Evolutionary conservation across 169 alveolate species (phyloP).

Genomic region (Babesia bovis): DNA sequence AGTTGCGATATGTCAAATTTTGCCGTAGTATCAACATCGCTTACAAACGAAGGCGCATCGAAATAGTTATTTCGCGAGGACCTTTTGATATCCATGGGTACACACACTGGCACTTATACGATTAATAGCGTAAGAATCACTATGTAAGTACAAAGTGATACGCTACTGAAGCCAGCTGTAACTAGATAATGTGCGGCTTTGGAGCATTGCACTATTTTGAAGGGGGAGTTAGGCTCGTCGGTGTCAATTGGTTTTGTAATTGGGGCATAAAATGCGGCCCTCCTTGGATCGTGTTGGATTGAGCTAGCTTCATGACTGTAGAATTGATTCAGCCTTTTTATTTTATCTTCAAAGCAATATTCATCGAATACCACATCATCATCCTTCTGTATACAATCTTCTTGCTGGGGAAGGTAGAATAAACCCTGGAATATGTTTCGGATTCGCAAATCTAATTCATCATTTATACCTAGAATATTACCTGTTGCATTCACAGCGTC

Average conservation of each 20-base stretch:
- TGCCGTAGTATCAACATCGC: slow-evolving; percentile 45
- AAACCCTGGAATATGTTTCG: not conserved
- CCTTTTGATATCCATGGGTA: slow-evolving; percentile 19
- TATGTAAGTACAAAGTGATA: not conserved
- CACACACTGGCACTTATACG: slow-evolving; percentile 8
- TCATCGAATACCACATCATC: not conserved
- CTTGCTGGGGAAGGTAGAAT: not conserved
- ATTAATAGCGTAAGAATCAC: not conserved
- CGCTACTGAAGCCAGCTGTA: not conserved
- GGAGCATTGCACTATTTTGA: slow-evolving; percentile 5
- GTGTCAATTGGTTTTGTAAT: not conserved
- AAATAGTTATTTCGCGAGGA: slow-evolving; percentile 5
- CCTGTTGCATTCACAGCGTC: not conserved
- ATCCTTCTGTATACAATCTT: not conserved
- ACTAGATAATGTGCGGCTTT: slow-evolving; percentile 20
- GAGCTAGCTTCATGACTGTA: not conserved
- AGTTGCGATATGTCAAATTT: slow-evolving; percentile 13
- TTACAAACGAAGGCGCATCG: slow-evolving; percentile 16
- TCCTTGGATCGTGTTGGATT: not conserved
- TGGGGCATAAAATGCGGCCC: slow-evolving; percentile 8
- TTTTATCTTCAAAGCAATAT: slow-evolving; percentile 19
- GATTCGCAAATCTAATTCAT: not conserved
- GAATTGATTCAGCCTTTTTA: slow-evolving; percentile 1
- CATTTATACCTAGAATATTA: not conserved
- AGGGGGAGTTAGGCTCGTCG: not conserved